Conservation (phyloP, 2,329 filamentous ascomycete species). For the Dactylellina sp. region DNA sequence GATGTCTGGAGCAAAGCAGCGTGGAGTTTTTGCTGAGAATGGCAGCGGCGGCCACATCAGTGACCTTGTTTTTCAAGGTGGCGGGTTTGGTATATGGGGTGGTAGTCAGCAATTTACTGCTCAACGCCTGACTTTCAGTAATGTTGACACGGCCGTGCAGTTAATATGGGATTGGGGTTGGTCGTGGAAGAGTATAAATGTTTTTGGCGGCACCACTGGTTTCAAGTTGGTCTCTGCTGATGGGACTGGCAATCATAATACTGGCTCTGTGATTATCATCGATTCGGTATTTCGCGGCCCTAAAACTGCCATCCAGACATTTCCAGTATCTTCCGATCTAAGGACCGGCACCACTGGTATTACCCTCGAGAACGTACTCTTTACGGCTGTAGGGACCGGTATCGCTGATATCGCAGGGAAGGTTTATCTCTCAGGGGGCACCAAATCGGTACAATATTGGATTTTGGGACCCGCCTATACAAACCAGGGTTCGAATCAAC, state of each 20-base stretch:
- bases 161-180: slow-evolving; percentile 73
- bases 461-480: slow-evolving; percentile 7
- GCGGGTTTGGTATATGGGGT: slow-evolving; percentile 65
- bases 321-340: slow-evolving; percentile 35
- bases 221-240: slow-evolving; percentile 64
- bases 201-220: slow-evolving; percentile 69
- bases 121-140: slow-evolving; percentile 69
- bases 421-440: neutral
- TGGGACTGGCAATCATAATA: slow-evolving; percentile 63
- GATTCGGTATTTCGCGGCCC: slow-evolving; percentile 69
- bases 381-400: neutral
- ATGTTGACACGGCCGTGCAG: slow-evolving; percentile 67
- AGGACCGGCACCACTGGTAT: slow-evolving; percentile 2
- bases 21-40: slow-evolving; percentile 72
- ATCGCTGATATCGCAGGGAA: neutral
- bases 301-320: slow-evolving; percentile 67
- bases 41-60: slow-evolving; percentile 55
- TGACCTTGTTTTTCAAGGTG: slow-evolving; percentile 69
- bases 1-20: slow-evolving; percentile 65
- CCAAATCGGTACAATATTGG: neutral
- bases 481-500: neutral
- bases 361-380: slow-evolving; percentile 11
- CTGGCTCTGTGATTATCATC: slow-evolving; percentile 70
- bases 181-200: slow-evolving; percentile 68
- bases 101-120: slow-evolving; percentile 72